Percentiles rank a stretch among this genome's conserved stretches.
phyloP scores from a whole-genome alignment of 2,329 filamentous ascomycete genomes.

The Exserohilum rostratum region DNA sequence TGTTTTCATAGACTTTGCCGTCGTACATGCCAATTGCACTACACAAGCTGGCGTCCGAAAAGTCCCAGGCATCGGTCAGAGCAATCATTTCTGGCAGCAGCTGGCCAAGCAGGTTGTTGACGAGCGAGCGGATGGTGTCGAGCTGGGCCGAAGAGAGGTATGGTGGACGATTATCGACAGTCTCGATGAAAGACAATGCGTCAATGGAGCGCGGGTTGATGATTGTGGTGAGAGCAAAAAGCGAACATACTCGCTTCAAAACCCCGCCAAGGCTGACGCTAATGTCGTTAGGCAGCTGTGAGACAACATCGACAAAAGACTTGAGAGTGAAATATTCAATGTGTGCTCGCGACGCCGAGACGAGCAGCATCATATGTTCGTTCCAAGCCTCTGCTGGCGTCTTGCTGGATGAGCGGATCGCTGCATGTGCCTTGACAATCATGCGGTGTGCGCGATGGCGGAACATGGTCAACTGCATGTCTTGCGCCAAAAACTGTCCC shows the following conservation, averaged over 20 bases:
- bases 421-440: conserved; percentile 11
- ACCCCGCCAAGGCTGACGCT: conserved; percentile 12
- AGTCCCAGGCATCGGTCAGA: conserved; percentile 58
- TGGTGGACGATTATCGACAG: background rate
- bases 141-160: conserved; percentile 33
- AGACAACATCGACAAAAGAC: conserved; percentile 17
- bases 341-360: conserved; percentile 31
- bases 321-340: conserved; percentile 36
- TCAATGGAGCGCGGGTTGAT: conserved; percentile 31
- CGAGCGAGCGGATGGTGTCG: conserved; percentile 44
- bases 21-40: conserved; percentile 58
- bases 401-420: conserved; percentile 8
- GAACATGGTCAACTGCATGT: conserved; percentile 31
- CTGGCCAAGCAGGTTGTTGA: conserved; percentile 47
- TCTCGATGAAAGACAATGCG: conserved; percentile 34
- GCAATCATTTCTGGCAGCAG: conserved; percentile 56
- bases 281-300: conserved; percentile 4
- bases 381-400: conserved; percentile 30
- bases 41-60: conserved; percentile 58
- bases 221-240: conserved; percentile 55
- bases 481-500: conserved; percentile 20
- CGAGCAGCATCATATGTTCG: conserved; percentile 34
- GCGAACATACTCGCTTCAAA: conserved; percentile 46
- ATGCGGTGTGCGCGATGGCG: conserved; percentile 28
- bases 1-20: conserved; percentile 58